phyloP scores from a whole-genome alignment of 495 filamentous ascomycete species.

The Filosporella fistucella region DNA sequence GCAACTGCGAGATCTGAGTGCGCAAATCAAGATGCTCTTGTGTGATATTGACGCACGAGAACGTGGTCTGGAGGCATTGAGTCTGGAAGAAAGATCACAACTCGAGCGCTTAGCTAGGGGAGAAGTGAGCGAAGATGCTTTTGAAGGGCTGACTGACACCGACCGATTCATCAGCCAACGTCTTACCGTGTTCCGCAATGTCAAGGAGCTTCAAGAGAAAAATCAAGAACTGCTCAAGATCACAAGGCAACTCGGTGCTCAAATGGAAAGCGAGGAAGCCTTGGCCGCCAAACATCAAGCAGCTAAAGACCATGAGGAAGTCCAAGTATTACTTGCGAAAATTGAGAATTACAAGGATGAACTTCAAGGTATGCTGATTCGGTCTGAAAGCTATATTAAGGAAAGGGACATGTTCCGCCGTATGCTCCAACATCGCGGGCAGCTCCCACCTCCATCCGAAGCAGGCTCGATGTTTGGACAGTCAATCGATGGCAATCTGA shows the following conservation, averaged over 20 bases:
- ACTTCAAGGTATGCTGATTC: conserved; percentile 68
- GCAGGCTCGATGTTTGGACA: conserved; percentile 60
- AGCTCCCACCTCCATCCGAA: conserved; percentile 56
- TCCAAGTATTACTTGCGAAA: conserved; percentile 63
- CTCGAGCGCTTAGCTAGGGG: conserved; percentile 69
- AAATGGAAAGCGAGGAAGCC: conserved; percentile 90
- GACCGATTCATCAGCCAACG: conserved; percentile 82
- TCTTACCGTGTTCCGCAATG: conserved; percentile 75
- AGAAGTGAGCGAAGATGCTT: conserved; percentile 53
- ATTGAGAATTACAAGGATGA: conserved; percentile 60
- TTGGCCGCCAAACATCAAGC: conserved; percentile 61
- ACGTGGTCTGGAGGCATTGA: conserved; percentile 70
- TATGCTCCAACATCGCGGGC: conserved; percentile 74
- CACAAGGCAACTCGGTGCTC: conserved; percentile 75
- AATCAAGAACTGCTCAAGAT: conserved; percentile 79
- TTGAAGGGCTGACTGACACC: conserved; percentile 72
- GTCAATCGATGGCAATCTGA: conserved; percentile 44
- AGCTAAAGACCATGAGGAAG: conserved; percentile 67
- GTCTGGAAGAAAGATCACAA: conserved; percentile 55
- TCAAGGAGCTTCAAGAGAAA: conserved; percentile 82
- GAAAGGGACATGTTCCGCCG: conserved; percentile 96
- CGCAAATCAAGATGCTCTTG: conserved; percentile 83
- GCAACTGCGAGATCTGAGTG: conserved; percentile 84
- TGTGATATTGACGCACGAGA: conserved; percentile 75
- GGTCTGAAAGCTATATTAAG: conserved; percentile 86